These are phyloP conservation scores for Fraxinus americana DNA, from an alignment of 257 asterid genomes.

Conservation along the genomic window DNA sequence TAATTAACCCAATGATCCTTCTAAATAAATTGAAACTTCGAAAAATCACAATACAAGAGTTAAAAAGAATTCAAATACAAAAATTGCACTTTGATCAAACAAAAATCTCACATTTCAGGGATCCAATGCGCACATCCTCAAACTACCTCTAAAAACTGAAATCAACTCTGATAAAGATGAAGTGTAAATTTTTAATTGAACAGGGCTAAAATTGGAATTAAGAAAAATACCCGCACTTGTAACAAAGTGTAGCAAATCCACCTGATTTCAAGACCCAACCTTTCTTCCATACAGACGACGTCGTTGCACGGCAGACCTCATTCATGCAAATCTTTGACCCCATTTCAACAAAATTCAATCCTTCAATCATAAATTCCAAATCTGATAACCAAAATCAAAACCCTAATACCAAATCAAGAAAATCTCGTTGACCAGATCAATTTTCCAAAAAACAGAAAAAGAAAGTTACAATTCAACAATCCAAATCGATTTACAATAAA, in stretches of 20 bases:
- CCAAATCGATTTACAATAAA: constrained; percentile 7
- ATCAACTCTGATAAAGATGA: constrained; percentile 6
- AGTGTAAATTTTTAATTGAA: constrained; percentile 10
- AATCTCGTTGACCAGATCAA: constrained; percentile 52
- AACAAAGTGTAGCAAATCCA: constrained; percentile 83
- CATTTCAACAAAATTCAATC: constrained; percentile 51
- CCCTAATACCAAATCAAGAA: constrained; percentile 51
- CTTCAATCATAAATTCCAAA: constrained; percentile 34
- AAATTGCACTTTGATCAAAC: not conserved
- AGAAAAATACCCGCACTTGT: constrained; percentile 81
- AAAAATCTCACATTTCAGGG: constrained; percentile 34
- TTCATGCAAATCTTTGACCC: constrained; percentile 90
- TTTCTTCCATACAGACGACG: constrained; percentile 83
- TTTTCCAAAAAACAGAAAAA: not conserved
- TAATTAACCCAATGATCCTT: not conserved
- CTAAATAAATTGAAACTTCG: not conserved
- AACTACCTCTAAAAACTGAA: constrained; percentile 42
- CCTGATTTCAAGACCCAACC: constrained; percentile 98
- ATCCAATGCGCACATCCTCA: constrained; percentile 45
- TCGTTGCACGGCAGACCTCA: constrained; percentile 72
- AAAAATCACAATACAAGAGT: constrained; percentile 5
- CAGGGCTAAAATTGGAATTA: constrained; percentile 35
- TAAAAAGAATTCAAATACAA: constrained; percentile 17
- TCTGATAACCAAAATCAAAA: constrained; percentile 34
- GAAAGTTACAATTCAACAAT: constrained; percentile 13